A percentile compares a stretch with the other conserved stretches of the same genome.
phyloP scores from a whole-genome alignment of 2,329 filamentous ascomycete species.

The Thermomyces lanuginosus region DNA sequence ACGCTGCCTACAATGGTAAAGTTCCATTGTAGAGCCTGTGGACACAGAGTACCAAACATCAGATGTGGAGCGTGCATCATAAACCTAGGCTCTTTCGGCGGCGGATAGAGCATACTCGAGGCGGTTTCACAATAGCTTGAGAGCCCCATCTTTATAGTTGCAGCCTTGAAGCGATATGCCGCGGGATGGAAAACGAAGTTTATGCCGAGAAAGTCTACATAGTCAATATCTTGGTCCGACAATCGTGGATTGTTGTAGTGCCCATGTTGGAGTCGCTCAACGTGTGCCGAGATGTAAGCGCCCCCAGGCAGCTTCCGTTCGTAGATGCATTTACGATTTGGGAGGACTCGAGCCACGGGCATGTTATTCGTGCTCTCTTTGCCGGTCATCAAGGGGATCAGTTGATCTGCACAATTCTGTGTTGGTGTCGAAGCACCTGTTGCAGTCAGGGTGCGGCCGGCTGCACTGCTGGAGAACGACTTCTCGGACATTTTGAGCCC shows the following conservation, averaged over 20 bases:
- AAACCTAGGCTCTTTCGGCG: slow-evolving; percentile 22
- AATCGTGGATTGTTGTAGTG: slow-evolving; percentile 29
- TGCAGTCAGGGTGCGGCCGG: too few species aligned
- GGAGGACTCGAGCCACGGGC: slow-evolving; percentile 19
- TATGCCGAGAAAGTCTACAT: slow-evolving; percentile 34
- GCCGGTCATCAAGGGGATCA: slow-evolving; percentile 1
- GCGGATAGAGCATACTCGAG: slow-evolving; percentile 2
- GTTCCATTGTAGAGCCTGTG: slow-evolving; percentile 34
- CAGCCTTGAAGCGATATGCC: slow-evolving; percentile 33
- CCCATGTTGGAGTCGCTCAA: slow-evolving; percentile 35
- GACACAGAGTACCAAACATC: slow-evolving; percentile 32
- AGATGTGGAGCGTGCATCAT: slow-evolving; percentile 36
- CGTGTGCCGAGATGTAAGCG: slow-evolving; percentile 34
- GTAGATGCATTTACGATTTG: slow-evolving; percentile 31
- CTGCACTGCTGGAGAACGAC: too few species aligned
- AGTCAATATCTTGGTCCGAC: slow-evolving; percentile 25
- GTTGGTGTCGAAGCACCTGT: too few species aligned
- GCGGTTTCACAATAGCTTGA: too few species aligned
- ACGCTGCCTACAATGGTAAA: slow-evolving; percentile 32
- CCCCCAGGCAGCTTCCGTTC: slow-evolving; percentile 33
- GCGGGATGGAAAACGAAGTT: slow-evolving; percentile 36
- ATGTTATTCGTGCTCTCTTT: slow-evolving; percentile 13
- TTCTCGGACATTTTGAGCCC: too few species aligned
- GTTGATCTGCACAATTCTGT: too few species aligned
- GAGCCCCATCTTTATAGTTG: slow-evolving; percentile 20